Evolutionary conservation across 2,329 filamentous ascomycete species (phyloP).

Genomic region (Verticillium isaacii): DNA sequence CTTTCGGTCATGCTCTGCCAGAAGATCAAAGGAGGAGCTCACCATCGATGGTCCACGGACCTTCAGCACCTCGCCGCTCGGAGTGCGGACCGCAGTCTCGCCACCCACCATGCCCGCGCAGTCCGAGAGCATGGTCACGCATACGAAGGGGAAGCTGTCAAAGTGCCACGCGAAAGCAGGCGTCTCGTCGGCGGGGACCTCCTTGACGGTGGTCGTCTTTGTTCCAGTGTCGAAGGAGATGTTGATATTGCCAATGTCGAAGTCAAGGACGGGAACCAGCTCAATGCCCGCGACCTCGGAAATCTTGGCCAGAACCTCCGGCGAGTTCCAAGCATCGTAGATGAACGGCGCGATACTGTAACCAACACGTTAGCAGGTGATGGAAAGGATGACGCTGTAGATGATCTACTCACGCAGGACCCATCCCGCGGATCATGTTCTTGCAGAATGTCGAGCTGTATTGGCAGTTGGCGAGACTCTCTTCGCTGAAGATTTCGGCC

Average conservation of each 20-base stretch:
- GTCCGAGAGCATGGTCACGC: constrained; percentile 61
- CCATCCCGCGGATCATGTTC: constrained; percentile 50
- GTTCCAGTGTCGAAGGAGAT: constrained; percentile 45
- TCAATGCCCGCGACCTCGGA: constrained; percentile 51
- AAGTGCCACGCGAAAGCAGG: constrained; percentile 59
- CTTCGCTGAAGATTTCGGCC: constrained; percentile 53
- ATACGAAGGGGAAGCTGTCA: constrained; percentile 65
- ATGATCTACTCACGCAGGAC: constrained; percentile 38
- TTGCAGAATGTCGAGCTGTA: constrained; percentile 41
- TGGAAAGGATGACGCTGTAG: neutral
- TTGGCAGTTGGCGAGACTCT: constrained; percentile 50
- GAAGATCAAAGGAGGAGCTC: constrained; percentile 15
- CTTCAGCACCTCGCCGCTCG: constrained; percentile 51
- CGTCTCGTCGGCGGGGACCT: constrained; percentile 38
- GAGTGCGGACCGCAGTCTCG: constrained; percentile 55
- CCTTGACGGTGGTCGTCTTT: constrained; percentile 17
- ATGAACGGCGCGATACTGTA: constrained; percentile 55
- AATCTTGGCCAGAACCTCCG: constrained; percentile 37
- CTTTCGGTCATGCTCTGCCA: constrained; percentile 4
- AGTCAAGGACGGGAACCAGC: constrained; percentile 46
- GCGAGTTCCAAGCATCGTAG: constrained; percentile 43
- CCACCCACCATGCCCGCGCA: constrained; percentile 60
- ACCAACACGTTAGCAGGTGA: neutral
- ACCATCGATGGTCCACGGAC: constrained; percentile 57
- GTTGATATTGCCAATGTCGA: constrained; percentile 51